Percentiles rank a stretch among this genome's conserved stretches.
These are phyloP conservation scores for Scutellaria galericulata DNA, from an alignment of 257 asterid species.

Conservation along the genomic window DNA sequence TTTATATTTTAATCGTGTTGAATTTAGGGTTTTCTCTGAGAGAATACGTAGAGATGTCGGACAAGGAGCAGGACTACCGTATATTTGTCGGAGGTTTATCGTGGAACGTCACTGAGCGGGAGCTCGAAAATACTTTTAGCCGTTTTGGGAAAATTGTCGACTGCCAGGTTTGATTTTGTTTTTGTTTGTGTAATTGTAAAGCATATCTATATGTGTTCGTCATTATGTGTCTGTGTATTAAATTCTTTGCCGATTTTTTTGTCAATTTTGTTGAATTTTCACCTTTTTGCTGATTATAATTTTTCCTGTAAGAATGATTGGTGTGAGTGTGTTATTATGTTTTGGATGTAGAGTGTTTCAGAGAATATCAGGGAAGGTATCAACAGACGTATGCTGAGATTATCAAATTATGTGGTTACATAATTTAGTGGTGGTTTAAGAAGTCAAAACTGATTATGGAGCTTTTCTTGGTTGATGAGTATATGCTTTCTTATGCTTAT, in stretches of 20 bases:
- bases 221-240: background rate
- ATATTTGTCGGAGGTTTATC: constrained; percentile 92
- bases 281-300: background rate
- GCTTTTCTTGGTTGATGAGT: background rate
- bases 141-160: constrained; percentile 88
- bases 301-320: background rate
- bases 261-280: background rate
- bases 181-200: background rate
- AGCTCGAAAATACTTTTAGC: constrained; percentile 81
- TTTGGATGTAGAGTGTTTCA: background rate
- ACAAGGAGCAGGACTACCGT: constrained; percentile 81
- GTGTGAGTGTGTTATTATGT: background rate
- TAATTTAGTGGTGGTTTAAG: constrained; percentile 13
- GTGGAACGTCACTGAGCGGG: constrained; percentile 86
- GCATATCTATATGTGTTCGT: background rate
- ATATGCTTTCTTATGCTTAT: background rate
- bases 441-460: background rate
- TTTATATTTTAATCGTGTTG: constrained; percentile 7
- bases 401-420: background rate
- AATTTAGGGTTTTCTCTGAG: constrained; percentile 26
- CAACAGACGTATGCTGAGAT: background rate
- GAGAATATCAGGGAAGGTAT: background rate
- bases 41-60: constrained; percentile 56
- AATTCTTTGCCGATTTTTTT: background rate
- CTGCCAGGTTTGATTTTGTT: constrained; percentile 69